Conservation (phyloP, 306 rosid species). For the Purshia tridentata region DNA sequence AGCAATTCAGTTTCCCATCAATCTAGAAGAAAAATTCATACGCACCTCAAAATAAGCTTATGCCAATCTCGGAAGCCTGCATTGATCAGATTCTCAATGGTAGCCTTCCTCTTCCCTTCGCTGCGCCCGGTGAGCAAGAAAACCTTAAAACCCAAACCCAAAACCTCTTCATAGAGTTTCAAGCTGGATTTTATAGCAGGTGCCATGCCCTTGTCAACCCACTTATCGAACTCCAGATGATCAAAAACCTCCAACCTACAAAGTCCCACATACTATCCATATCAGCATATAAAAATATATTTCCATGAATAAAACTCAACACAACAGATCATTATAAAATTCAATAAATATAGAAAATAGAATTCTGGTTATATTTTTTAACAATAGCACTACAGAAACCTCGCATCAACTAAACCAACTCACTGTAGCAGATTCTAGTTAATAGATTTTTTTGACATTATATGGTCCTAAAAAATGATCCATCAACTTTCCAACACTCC, state of each 20-base stretch:
- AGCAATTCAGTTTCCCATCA: background rate
- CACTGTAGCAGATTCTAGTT: background rate
- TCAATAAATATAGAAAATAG: background rate
- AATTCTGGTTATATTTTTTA: background rate
- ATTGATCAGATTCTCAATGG: constrained; percentile 63
- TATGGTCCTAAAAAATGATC: background rate
- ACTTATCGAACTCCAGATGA: constrained; percentile 51
- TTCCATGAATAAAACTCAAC: background rate
- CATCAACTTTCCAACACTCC: background rate
- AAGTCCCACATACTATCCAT: constrained; percentile 18
- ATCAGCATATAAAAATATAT: constrained; percentile 10
- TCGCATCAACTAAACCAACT: background rate
- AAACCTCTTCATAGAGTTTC: constrained; percentile 66
- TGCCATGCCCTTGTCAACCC: constrained; percentile 72
- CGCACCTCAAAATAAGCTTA: constrained; percentile 74
- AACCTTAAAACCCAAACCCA: constrained; percentile 70
- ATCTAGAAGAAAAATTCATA: background rate
- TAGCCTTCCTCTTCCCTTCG: constrained; percentile 58
- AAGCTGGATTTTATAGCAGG: constrained; percentile 70
- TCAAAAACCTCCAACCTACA: constrained; percentile 67
- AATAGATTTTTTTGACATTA: background rate
- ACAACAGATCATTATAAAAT: background rate
- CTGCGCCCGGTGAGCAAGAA: constrained; percentile 83
- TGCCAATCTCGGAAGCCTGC: constrained; percentile 79
- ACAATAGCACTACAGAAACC: background rate